Conservation (phyloP, 257 asterid genomes). For the Phtheirospermum japonicum region DNA sequence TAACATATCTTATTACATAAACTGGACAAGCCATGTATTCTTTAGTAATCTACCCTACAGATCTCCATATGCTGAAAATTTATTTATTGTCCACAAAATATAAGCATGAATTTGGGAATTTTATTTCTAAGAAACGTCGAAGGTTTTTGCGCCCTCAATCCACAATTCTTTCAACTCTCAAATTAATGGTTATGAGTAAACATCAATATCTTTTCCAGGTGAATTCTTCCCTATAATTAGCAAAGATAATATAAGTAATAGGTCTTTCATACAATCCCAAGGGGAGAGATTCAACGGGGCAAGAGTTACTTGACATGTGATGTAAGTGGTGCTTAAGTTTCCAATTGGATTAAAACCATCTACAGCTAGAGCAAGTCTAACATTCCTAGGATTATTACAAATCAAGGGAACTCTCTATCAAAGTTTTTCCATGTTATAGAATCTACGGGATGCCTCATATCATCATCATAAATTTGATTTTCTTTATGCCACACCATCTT, state of each 20-base stretch:
- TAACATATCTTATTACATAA: background rate
- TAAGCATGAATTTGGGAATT: background rate
- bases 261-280: too few species aligned
- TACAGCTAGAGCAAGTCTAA: too few species aligned
- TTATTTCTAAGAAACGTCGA: background rate
- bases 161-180: background rate
- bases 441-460: background rate
- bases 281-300: background rate
- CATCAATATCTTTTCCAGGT: slow-evolving; percentile 12
- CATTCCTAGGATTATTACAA: too few species aligned
- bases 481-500: background rate
- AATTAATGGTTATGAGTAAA: background rate
- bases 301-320: background rate
- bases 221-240: background rate
- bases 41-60: background rate
- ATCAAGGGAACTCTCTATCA: background rate
- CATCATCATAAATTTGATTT: background rate
- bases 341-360: too few species aligned
- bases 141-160: background rate
- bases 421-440: background rate
- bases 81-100: slow-evolving; percentile 1
- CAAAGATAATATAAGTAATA: background rate
- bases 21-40: slow-evolving; percentile 3
- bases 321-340: too few species aligned
- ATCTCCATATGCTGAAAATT: background rate